Evolutionary conservation across 2,329 filamentous ascomycete genomes (phyloP).

Genomic region (Claviceps spartinae): DNA sequence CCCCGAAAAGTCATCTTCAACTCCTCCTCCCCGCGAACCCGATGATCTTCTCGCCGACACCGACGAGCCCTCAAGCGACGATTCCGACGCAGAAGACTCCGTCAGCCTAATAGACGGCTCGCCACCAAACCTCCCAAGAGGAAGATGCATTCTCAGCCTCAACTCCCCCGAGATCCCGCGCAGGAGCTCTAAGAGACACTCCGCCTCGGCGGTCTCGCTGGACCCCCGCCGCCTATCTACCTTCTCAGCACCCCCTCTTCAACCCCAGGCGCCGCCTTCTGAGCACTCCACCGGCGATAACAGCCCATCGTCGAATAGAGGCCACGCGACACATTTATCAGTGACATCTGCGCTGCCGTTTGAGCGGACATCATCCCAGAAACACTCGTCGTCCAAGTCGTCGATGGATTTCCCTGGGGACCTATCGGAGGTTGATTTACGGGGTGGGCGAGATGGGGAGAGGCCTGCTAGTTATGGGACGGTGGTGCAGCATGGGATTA

Average conservation of each 20-base stretch:
- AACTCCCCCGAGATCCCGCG: constrained; percentile 49
- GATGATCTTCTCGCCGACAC: constrained; percentile 31
- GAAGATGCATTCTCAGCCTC: constrained; percentile 5
- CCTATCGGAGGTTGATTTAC: constrained; percentile 27
- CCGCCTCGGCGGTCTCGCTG: constrained; percentile 24
- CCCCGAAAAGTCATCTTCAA: constrained; percentile 11
- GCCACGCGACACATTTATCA: constrained; percentile 7
- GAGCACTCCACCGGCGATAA: constrained; percentile 7
- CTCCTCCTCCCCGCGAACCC: constrained; percentile 14
- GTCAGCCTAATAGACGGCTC: constrained; percentile 13
- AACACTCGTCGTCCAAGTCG: constrained; percentile 35
- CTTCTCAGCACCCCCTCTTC: constrained; percentile 1
- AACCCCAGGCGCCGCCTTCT: constrained; percentile 7
- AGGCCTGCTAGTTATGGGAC: constrained; percentile 41
- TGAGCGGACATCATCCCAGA: constrained; percentile 40
- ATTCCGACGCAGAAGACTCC: constrained; percentile 29
- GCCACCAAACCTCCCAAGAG: constrained; percentile 12
- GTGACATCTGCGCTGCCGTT: constrained; percentile 34
- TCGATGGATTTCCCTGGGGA: constrained; percentile 35
- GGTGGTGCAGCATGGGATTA: constrained; percentile 45
- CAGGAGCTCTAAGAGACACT: constrained; percentile 57
- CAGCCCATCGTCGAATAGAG: background rate
- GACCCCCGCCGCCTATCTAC: constrained; percentile 14
- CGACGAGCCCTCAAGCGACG: constrained; percentile 27
- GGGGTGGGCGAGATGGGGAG: constrained; percentile 24